Evolutionary conservation across 2,329 filamentous ascomycete species (phyloP).

Genomic region (Cryoendolithus antarcticus): DNA sequence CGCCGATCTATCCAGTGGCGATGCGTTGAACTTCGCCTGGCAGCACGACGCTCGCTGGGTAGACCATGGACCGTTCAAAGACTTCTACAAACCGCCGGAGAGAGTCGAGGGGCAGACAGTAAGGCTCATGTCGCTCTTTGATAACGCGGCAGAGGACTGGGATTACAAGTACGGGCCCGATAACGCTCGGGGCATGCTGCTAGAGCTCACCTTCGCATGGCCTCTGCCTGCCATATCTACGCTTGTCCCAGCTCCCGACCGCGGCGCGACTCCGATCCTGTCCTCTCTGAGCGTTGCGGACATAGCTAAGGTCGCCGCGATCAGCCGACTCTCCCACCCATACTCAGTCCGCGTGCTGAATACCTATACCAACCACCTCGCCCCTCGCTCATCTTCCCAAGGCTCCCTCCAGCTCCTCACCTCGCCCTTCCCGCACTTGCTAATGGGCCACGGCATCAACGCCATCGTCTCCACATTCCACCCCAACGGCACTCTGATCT

Average conservation of each 20-base stretch:
- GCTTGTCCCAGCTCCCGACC: neutral
- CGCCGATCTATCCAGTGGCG: slow-evolving; percentile 10
- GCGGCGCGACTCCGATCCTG: neutral
- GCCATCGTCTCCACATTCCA: slow-evolving; percentile 15
- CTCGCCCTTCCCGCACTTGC: slow-evolving; percentile 5
- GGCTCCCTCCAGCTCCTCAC: slow-evolving; percentile 15
- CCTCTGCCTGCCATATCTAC: slow-evolving; percentile 5
- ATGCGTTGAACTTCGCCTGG: slow-evolving; percentile 11
- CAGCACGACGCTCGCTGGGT: slow-evolving; percentile 15
- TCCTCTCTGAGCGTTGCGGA: slow-evolving; percentile 1
- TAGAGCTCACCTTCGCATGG: slow-evolving; percentile 16
- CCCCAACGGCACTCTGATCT: slow-evolving; percentile 27
- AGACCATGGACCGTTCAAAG: slow-evolving; percentile 4
- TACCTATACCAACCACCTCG: slow-evolving; percentile 11
- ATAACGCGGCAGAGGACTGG: slow-evolving; percentile 33
- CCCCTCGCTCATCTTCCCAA: slow-evolving; percentile 13
- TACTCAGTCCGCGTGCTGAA: slow-evolving; percentile 14
- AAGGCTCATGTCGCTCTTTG: slow-evolving; percentile 25
- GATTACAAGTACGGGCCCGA: slow-evolving; percentile 11
- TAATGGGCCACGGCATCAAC: slow-evolving; percentile 19
- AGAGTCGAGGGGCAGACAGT: slow-evolving; percentile 7
- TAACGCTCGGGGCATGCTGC: slow-evolving; percentile 14
- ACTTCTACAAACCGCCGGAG: slow-evolving; percentile 6
- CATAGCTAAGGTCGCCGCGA: slow-evolving; percentile 9
- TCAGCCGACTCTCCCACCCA: slow-evolving; percentile 6